Percentiles rank a stretch among this genome's conserved stretches.
Evolutionary conservation across 148 eudicot genomes (phyloP).

Genomic region (Nepenthes mirabilis): DNA sequence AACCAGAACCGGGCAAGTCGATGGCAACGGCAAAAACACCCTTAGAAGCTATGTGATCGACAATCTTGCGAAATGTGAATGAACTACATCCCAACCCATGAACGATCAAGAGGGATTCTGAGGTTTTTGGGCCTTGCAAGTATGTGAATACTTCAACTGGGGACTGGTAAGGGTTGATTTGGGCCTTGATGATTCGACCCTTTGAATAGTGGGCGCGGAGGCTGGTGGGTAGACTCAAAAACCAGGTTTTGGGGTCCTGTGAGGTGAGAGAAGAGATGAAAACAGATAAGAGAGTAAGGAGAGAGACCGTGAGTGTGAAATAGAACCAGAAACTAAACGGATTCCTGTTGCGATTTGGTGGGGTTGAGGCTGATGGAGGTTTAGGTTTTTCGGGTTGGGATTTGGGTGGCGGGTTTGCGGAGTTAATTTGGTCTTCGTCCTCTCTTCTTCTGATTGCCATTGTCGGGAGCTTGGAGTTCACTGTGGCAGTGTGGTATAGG

Average conservation of each 20-base stretch:
- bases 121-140: constrained; percentile 33
- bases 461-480: constrained; percentile 12
- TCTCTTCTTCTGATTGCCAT: constrained; percentile 78
- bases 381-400: constrained; percentile 14
- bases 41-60: constrained; percentile 36
- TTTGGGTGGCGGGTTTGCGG: constrained; percentile 21
- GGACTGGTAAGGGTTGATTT: constrained; percentile 32
- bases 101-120: constrained; percentile 43
- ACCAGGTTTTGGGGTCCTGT: constrained; percentile 75
- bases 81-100: constrained; percentile 88
- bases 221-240: constrained; percentile 44
- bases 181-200: constrained; percentile 58
- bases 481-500: background rate
- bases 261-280: constrained; percentile 29
- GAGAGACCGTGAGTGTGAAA: constrained; percentile 45
- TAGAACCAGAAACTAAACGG: constrained; percentile 81
- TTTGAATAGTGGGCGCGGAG: constrained; percentile 55
- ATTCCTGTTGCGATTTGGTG: constrained; percentile 18
- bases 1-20: constrained; percentile 90
- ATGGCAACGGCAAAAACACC: constrained; percentile 50
- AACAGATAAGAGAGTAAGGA: constrained; percentile 45
- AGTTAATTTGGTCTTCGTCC: constrained; percentile 21
- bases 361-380: constrained; percentile 8
- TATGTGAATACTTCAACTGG: constrained; percentile 55
- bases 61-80: constrained; percentile 34